Percentiles rank a stretch among this genome's conserved stretches.
Conservation (phyloP, 148 eudicot genomes). For the Polygonum maritimum region DNA sequence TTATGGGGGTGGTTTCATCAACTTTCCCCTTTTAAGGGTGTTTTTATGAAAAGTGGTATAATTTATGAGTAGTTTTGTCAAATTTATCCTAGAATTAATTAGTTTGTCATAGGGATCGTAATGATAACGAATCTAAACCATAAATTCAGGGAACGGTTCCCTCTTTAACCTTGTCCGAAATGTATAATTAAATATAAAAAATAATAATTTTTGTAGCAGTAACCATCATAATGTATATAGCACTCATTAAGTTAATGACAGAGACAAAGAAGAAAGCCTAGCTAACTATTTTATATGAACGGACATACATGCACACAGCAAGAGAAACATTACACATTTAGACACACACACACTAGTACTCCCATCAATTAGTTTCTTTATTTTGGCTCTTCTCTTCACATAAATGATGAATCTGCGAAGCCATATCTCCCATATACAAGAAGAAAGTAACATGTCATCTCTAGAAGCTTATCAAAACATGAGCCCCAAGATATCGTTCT, state of each 20-base stretch:
- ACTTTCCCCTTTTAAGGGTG: too few species aligned
- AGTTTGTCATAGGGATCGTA: neutral
- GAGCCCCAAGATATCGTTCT: constrained; percentile 28
- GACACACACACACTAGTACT: too few species aligned
- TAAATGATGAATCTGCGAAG: too few species aligned
- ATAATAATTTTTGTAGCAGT: neutral
- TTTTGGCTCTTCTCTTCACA: neutral
- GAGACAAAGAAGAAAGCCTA: too few species aligned
- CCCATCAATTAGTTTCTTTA: neutral
- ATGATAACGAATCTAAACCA: neutral
- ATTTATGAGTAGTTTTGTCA: too few species aligned
- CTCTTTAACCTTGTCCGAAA: neutral
- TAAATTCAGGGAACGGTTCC: neutral
- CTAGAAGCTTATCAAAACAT: neutral
- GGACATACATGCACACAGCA: too few species aligned
- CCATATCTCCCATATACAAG: neutral
- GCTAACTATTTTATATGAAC: too few species aligned
- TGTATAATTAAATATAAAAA: neutral
- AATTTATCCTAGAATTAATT: too few species aligned
- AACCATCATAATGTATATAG: neutral
- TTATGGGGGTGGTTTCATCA: too few species aligned
- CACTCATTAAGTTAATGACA: neutral
- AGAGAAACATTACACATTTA: too few species aligned
- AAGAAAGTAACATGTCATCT: neutral
- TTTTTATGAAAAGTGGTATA: too few species aligned